Evolutionary conservation across 1,284 basidiomycete genomes (phyloP).

Genomic region (Cutaneotrichosporon arboriforme): DNA sequence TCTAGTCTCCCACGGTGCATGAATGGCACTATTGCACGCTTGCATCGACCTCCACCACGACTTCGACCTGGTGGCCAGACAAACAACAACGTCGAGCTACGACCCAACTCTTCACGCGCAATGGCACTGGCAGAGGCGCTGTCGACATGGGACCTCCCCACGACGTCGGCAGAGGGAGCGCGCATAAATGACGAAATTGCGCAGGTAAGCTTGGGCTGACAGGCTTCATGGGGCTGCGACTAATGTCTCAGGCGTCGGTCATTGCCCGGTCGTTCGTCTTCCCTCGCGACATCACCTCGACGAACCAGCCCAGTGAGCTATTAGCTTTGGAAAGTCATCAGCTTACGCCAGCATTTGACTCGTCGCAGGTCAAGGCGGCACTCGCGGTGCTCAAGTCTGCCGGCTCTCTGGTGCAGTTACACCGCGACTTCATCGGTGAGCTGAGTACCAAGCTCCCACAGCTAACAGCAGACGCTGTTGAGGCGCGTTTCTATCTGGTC

Average conservation of each 20-base stretch:
- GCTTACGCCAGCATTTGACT: slow-evolving; percentile 16
- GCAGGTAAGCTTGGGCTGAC: slow-evolving; percentile 14
- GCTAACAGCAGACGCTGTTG: slow-evolving; percentile 27
- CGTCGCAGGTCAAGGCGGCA: slow-evolving; percentile 24
- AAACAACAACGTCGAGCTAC: neutral
- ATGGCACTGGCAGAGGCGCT: slow-evolving; percentile 32
- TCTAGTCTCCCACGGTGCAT: too few relatives aligned
- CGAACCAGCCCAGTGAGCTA: neutral
- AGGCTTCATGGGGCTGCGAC: neutral
- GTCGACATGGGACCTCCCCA: slow-evolving; percentile 29
- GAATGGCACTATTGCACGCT: slow-evolving; percentile 2
- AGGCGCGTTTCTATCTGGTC: slow-evolving; percentile 33
- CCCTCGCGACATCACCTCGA: slow-evolving; percentile 22
- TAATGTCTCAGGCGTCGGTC: slow-evolving; percentile 21
- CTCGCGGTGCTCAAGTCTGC: slow-evolving; percentile 17
- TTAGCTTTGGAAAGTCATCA: neutral
- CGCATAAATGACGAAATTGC: slow-evolving; percentile 22
- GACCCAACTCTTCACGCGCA: neutral
- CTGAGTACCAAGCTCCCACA: too few relatives aligned
- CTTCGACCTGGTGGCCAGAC: neutral
- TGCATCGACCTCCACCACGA: neutral
- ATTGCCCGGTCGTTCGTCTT: slow-evolving; percentile 23
- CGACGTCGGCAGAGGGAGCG: slow-evolving; percentile 28
- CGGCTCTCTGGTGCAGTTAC: slow-evolving; percentile 18
- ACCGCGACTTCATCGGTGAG: slow-evolving; percentile 32